phyloP scores from a whole-genome alignment of 108 stramenopile species.

The Chaetoceros muelleri region DNA sequence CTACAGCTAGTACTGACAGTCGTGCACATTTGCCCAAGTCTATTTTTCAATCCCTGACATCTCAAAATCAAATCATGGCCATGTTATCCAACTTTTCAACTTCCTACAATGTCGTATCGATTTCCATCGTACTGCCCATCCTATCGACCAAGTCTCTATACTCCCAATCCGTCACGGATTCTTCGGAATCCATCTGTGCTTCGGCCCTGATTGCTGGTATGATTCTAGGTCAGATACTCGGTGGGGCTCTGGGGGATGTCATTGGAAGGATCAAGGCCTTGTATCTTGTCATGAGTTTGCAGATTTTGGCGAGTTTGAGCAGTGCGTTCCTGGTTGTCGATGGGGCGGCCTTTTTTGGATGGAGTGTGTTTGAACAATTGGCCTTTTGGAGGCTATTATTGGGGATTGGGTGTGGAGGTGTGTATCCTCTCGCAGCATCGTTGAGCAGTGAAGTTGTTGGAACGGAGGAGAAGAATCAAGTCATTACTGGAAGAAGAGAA shows the following conservation, averaged over 20 bases:
- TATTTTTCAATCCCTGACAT: not conserved
- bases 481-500: constrained; percentile 22
- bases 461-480: not conserved
- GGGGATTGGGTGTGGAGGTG: constrained; percentile 77
- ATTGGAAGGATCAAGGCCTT: constrained; percentile 56
- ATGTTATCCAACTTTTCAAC: constrained; percentile 85
- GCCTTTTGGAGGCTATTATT: constrained; percentile 60
- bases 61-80: constrained; percentile 41
- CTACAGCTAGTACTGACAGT: not conserved
- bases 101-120: constrained; percentile 83
- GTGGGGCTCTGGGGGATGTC: constrained; percentile 70
- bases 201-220: constrained; percentile 76
- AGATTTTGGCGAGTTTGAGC: constrained; percentile 56
- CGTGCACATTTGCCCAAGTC: not conserved
- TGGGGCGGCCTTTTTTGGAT: not conserved
- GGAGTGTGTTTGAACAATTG: constrained; percentile 30
- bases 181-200: constrained; percentile 27
- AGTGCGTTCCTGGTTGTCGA: constrained; percentile 23
- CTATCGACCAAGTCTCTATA: constrained; percentile 13
- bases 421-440: constrained; percentile 81
- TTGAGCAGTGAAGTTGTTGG: constrained; percentile 48
- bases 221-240: constrained; percentile 78
- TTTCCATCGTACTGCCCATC: constrained; percentile 68
- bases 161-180: constrained; percentile 6
- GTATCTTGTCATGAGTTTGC: constrained; percentile 58